Conservation (phyloP, 106 monocot species). For the Ottelia alismoides region DNA sequence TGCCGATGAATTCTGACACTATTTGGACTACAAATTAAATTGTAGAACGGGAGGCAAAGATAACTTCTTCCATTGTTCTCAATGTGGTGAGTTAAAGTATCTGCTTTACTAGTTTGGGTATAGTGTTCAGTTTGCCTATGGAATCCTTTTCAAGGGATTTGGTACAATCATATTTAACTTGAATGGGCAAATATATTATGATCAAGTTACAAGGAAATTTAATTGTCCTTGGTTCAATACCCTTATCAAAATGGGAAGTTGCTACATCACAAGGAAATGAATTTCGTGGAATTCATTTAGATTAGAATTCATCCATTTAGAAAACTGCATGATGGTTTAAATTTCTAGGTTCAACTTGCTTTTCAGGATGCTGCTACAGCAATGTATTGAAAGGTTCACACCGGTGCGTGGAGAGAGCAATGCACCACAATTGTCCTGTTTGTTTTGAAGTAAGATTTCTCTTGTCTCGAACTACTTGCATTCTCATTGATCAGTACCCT, state of each 20-base stretch:
- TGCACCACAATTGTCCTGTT: constrained; percentile 79
- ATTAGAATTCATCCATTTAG: too few species aligned
- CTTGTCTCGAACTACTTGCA: too few species aligned
- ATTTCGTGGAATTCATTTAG: too few species aligned
- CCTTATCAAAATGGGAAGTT: too few species aligned
- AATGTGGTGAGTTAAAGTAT: constrained; percentile 53
- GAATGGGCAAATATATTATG: background rate
- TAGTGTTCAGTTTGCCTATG: background rate
- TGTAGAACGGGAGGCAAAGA: constrained; percentile 70
- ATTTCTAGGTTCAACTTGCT: background rate
- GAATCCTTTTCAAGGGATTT: background rate
- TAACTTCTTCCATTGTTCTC: constrained; percentile 71
- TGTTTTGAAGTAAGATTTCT: constrained; percentile 61
- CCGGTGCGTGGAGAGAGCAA: constrained; percentile 77
- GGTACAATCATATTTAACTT: background rate
- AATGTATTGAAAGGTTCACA: constrained; percentile 37
- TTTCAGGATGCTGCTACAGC: constrained; percentile 75
- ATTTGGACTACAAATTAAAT: background rate
- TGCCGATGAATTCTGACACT: background rate
- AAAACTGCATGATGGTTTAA: background rate
- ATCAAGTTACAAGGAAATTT: too few species aligned
- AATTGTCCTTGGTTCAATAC: too few species aligned
- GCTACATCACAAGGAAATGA: too few species aligned
- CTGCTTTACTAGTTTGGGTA: background rate
- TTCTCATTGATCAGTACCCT: background rate